Base-by-base conservation (phyloP, 1,139 yeast genomes). In the Taphrina flavorubra region DNA sequence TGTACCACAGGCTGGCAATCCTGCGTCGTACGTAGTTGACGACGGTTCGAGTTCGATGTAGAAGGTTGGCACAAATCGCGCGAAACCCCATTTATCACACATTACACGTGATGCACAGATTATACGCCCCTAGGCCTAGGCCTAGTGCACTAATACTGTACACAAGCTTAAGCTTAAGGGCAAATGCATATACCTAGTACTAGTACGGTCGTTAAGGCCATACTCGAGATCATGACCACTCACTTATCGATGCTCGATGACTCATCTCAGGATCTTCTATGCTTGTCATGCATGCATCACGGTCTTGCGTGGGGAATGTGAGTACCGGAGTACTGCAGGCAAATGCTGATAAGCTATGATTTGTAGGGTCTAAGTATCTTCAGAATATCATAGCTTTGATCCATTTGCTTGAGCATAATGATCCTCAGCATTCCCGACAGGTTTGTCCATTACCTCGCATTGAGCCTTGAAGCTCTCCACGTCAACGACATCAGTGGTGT, bases 381-480 rank as follows among this genome's bases (percentile, higher is more conserved):
- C 6, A 11, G 2, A 10, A 39, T 14, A n/a, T 49, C 53, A 49
- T 11, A 49, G 53, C 53, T 49, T 49, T 8, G 53, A 25, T 11
- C 36, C 53, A 49, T 20, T 49, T 11, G 36, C 34, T 8, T 49
- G 31, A 20, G 53, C 36, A n/a, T 49, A 25, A 49, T 20, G 53
- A 13, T 49, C 53, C 53, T 20, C 53, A 20, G 13, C n/a, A 31
- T n/a, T 20, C n/a, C 53, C 36, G 8, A 14, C 18, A 8, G 60
- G 60, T 6, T 47, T 18, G 25, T 42, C 62, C 62, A 58, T 58
- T 6, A 58, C 53, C 10, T 34, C 18, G 16, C 62, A 58, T 11
- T 11, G 11, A 13, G 53, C 34, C 34, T 58, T 58, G 62, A 58
- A 58, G 8, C n/a, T 8, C 7, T 25, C 62, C 16, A 58, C 46